Evolutionary conservation across 345 rosid genomes (phyloP), one percentile per base, ranked within the genome.

Genomic region (Syzygium aromaticum): DNA sequence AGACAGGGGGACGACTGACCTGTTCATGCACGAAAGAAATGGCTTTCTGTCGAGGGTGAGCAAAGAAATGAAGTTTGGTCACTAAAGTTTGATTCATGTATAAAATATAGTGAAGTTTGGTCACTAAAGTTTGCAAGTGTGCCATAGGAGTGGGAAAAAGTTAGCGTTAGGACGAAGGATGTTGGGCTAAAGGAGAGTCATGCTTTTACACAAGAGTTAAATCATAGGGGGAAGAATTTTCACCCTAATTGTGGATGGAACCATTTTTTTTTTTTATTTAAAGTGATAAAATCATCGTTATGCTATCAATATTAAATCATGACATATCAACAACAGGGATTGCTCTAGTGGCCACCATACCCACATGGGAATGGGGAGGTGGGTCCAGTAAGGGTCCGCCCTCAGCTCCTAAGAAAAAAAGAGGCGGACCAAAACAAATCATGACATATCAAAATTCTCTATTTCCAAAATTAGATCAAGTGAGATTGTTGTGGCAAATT

Each of bases 281-380:
- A 43, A 43, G 46, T 43, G 46, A 43, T 43, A 43, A 43, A 43
- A 43, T 43, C 46, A 43, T 43, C 46, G 1, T 43, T 43, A 43
- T 43, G 46, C 46, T 6, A 6, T 43, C 46, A 43, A 61, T 13
- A 30, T 61, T 6, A n/a, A 61, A 61, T 61, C 33, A 25, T n/a
- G 33, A 6, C 73, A n/a, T n/a, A 0, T 13, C 4, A 61, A 59
- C 25, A 0, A 23, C 9, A 3, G 10, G 13, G 4, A 0, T 56
- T 9, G n/a, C 5, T 25, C 9, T 11, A 56, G 4, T 8, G n/a
- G 0, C 61, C 23, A 22, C 10, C 61, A 23, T 22, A 21, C 27
- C 9, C 63, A 3, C 61, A 23, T 3, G 1, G 2, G 4, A 57
- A 57, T 57, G 14, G 28, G 25, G 63, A 57, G 63, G 28, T 59